Evolutionary conservation across 73 alveolate species (phyloP), one percentile per base, ranked within the genome.

Genomic region (Paramecium caudatum): DNA sequence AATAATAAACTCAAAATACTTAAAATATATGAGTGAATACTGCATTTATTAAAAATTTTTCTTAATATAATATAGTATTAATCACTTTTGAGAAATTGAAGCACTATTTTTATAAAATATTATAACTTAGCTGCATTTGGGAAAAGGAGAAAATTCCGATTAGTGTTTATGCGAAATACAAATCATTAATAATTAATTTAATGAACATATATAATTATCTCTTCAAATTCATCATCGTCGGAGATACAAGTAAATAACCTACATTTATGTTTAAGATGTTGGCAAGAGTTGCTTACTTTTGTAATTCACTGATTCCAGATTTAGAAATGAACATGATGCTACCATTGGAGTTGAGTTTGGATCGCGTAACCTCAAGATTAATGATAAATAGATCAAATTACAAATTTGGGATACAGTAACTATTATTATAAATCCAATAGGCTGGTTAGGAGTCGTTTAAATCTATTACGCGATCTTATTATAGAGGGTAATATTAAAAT

Each of bases 281-380:
- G 96, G 96, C 5, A 94, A 94, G 68, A 74, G 95, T 49, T 80
- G 97, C 69, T 83, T 78, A 32, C 91, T 94, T 33, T 83, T 90
- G 47, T 45, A 92, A 82, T 94, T 91, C 90, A 92, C 97, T 61
- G 94, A 94, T 45, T 82, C 82, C 27, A 90, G 84, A 85, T 94
- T 94, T 93, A 50, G 69, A 33, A 62, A 92, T 47, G 83, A 83
- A 63, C 92, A 94, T 63, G 94, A 94, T 63, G 91, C 91, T 9
- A 94, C 97, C 10, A 92, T 94, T 13, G 94, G 94, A 9, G 95
- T 93, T 17, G 97, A 94, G 82, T 94, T 94, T 48, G 96, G 97
- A 30, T 78, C 91, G 27, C 87, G 92, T 82, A 90, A 63, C 27
- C 82, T 92, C 78, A 95, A 94, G 34, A 39, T 82, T 12, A 84